These are phyloP conservation scores for Podaxis sp. DNA, from an alignment of 768 basidiomycete species.

Conservation along the genomic window DNA sequence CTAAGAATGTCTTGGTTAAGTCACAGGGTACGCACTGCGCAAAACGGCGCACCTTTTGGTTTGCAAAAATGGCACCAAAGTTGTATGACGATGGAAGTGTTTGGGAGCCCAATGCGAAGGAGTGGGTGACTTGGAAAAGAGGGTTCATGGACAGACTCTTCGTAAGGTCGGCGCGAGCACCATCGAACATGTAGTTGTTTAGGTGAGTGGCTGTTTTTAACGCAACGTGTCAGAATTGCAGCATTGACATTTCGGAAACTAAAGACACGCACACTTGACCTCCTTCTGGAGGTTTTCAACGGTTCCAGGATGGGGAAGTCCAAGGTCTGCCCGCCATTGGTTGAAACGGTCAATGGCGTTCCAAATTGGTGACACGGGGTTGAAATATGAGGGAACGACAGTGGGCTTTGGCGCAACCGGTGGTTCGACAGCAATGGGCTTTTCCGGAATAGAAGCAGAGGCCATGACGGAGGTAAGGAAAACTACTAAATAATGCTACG, in stretches of 20 bases:
- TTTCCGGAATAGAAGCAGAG: slow-evolving; percentile 40
- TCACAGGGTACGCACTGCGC: slow-evolving; percentile 17
- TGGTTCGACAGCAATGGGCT: slow-evolving; percentile 32
- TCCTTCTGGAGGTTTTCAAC: slow-evolving; percentile 93
- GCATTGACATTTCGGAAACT: neutral
- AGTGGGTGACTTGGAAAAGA: slow-evolving; percentile 98
- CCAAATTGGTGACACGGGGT: slow-evolving; percentile 57
- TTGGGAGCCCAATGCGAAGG: slow-evolving; percentile 88
- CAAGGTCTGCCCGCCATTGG: slow-evolving; percentile 78
- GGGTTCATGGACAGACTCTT: slow-evolving; percentile 92
- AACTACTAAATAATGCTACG: slow-evolving; percentile 23
- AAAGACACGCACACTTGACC: slow-evolving; percentile 67
- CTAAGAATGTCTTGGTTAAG: slow-evolving; percentile 39
- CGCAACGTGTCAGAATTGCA: slow-evolving; percentile 9
- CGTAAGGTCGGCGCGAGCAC: slow-evolving; percentile 92
- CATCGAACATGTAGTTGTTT: slow-evolving; percentile 96
- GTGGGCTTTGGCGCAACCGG: slow-evolving; percentile 34
- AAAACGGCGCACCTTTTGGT: slow-evolving; percentile 55
- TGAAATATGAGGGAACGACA: slow-evolving; percentile 37
- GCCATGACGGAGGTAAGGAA: slow-evolving; percentile 34
- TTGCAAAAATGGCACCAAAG: slow-evolving; percentile 92
- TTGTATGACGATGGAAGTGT: slow-evolving; percentile 86
- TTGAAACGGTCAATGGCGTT: slow-evolving; percentile 72
- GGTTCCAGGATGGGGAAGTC: slow-evolving; percentile 87
- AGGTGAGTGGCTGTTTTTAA: slow-evolving; percentile 72